Evolutionary conservation across 1,284 basidiomycete species (phyloP).

Genomic region (Sanghuangporus sanghuang): DNA sequence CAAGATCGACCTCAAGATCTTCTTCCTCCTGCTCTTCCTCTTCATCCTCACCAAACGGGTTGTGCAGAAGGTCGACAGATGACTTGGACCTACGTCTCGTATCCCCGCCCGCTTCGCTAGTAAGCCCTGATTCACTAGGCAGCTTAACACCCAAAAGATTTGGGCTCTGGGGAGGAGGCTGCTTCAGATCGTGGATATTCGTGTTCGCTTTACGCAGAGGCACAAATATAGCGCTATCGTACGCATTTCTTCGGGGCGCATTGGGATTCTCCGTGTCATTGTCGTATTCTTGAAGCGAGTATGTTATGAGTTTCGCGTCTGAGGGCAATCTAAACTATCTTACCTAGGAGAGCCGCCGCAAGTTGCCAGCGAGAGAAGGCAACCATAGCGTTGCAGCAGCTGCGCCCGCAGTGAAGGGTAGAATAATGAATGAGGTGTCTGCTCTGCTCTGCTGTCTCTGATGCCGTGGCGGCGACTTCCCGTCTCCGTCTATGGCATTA

Average conservation of each 20-base stretch:
- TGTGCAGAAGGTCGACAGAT: constrained; percentile 59
- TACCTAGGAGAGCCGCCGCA: constrained; percentile 74
- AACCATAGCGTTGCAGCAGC: neutral
- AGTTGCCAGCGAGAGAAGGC: constrained; percentile 75
- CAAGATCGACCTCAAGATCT: constrained; percentile 68
- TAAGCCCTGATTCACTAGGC: constrained; percentile 49
- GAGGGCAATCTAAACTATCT: constrained; percentile 18
- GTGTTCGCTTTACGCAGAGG: constrained; percentile 53
- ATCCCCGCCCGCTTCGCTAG: constrained; percentile 39
- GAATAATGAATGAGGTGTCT: neutral
- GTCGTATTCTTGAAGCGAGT: constrained; percentile 60
- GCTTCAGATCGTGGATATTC: constrained; percentile 32
- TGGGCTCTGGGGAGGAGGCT: constrained; percentile 39
- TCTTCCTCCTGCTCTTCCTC: constrained; percentile 42
- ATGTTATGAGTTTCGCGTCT: neutral
- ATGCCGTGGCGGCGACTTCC: neutral
- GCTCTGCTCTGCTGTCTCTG: no score
- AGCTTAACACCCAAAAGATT: constrained; percentile 67
- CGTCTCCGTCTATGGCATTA: no score
- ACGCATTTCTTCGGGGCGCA: constrained; percentile 54
- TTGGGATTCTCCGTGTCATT: constrained; percentile 67
- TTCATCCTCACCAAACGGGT: constrained; percentile 65
- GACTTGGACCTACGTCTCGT: constrained; percentile 34
- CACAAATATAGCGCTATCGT: constrained; percentile 79
- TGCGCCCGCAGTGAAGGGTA: neutral